phyloP scores from a whole-genome alignment of 106 monocot genomes.

The Triglochin maritima region DNA sequence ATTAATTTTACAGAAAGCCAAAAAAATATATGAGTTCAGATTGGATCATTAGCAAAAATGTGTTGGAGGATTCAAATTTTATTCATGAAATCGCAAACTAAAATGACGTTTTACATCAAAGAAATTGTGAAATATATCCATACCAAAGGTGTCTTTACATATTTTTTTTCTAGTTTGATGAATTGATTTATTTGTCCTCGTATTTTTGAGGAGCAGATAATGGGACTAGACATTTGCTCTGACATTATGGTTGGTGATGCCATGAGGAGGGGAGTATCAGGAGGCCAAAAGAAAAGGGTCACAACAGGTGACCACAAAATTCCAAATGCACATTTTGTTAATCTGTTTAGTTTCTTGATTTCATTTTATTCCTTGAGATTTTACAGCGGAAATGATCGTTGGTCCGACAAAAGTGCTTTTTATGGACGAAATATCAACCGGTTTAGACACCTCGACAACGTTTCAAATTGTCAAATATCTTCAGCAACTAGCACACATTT shows the following conservation, averaged over 20 bases:
- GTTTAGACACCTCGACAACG: constrained; percentile 78
- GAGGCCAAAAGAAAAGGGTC: constrained; percentile 82
- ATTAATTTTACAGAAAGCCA: too few species aligned
- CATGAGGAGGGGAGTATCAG: constrained; percentile 90
- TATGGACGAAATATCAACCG: constrained; percentile 98
- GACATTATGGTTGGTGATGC: constrained; percentile 69
- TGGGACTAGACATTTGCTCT: constrained; percentile 75
- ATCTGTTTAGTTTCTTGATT: neutral
- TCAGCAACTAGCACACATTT: constrained; percentile 62
- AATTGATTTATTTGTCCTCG: too few species aligned
- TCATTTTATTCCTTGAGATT: neutral
- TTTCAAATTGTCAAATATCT: constrained; percentile 71
- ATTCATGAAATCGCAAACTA: too few species aligned
- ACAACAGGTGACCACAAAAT: constrained; percentile 49
- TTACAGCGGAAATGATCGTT: constrained; percentile 80
- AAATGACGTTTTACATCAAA: too few species aligned
- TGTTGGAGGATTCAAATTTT: too few species aligned
- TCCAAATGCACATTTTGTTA: neutral
- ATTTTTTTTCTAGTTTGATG: too few species aligned
- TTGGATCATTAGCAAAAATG: too few species aligned
- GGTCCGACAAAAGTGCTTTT: constrained; percentile 79
- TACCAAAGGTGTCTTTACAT: too few species aligned
- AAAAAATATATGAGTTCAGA: too few species aligned
- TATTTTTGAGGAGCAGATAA: constrained; percentile 31
- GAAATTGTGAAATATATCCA: too few species aligned